phyloP scores from a whole-genome alignment of 805 yeast genomes.

The Yamadazyma phyllophila region DNA sequence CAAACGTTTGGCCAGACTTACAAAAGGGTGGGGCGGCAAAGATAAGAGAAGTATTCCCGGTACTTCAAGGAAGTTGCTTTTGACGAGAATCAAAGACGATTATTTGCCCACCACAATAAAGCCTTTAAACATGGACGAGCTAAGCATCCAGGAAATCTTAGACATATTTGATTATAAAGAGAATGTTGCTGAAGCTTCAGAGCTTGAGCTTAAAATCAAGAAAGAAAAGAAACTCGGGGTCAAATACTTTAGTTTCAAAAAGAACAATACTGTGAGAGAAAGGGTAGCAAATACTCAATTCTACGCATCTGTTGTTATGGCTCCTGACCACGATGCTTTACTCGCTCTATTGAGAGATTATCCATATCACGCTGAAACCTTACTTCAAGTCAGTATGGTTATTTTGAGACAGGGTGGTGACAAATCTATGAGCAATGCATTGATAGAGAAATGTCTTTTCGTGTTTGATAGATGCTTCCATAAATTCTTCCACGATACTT shows the following conservation, averaged over 20 bases:
- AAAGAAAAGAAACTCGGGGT: slow-evolving; percentile 43
- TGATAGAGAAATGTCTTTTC: slow-evolving; percentile 74
- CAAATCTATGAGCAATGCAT: slow-evolving; percentile 65
- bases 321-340: slow-evolving; percentile 78
- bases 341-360: slow-evolving; percentile 53
- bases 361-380: slow-evolving; percentile 76
- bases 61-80: slow-evolving; percentile 58
- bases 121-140: slow-evolving; percentile 59
- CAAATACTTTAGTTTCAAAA: slow-evolving; percentile 56
- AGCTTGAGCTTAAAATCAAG: slow-evolving; percentile 28
- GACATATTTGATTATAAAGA: slow-evolving; percentile 34
- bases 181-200: slow-evolving; percentile 24
- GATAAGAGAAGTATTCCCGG: slow-evolving; percentile 77
- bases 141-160: slow-evolving; percentile 39
- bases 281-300: slow-evolving; percentile 48
- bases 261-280: slow-evolving; percentile 28
- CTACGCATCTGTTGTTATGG: slow-evolving; percentile 61
- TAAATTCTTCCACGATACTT: slow-evolving; percentile 48
- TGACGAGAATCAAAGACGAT: slow-evolving; percentile 75
- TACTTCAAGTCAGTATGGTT: slow-evolving; percentile 76
- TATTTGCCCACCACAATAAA: slow-evolving; percentile 72
- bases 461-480: slow-evolving; percentile 75
- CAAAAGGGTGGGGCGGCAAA: slow-evolving; percentile 83
- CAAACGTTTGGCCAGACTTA: slow-evolving; percentile 52
- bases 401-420: slow-evolving; percentile 72